Evolutionary conservation across 2,329 filamentous ascomycete genomes (phyloP), one percentile per base, ranked within the genome.

Genomic region (Exophiala spinifera): DNA sequence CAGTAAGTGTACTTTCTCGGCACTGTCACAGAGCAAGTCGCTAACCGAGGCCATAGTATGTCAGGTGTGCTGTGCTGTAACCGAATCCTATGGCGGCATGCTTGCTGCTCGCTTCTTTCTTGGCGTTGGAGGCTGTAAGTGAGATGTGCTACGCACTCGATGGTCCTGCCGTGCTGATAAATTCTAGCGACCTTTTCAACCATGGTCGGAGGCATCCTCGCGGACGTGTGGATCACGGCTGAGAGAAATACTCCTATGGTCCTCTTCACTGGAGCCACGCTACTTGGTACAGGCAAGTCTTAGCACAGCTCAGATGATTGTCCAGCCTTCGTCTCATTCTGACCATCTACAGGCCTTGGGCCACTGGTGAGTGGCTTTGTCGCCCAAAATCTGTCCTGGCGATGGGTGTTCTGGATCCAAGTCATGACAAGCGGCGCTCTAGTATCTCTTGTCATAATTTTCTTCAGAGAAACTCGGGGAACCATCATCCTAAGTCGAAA

Each of bases 401-500:
- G 89, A 59, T 96, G 91, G 91, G 83, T 92, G 0, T 95, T 95
- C 69, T 95, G 90, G 79, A 78, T 91, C 23, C 91, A 96, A 63
- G 82, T 84, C 5, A 90, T 96, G 40, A 74, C 82, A 19, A 83
- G 85, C 51, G 84, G 78, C 0, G 68, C 84, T 1, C 70, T 92
- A 40, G 80, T 91, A 47, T 61, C 82, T 0, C 71, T 85, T 1
- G 80, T 95, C 19, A 77, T 81, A 7, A 49, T 88, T 3, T 81
- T 89, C 54, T 91, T 96, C 72, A 82, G 84, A 44, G 91, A 96
- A 70, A 96, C 89, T 2, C 78, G 91, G 4, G 91, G 88, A 0
- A 87, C 84, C 1, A 89, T 96, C 1, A 71, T 96, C 7, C 74
- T 96, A 6, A 87, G 85, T 6, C 79, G 83, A 14, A 95, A 91